Evolutionary conservation across 1,139 yeast genomes (phyloP).

Genomic region (Debaryomyces nepalensis): DNA sequence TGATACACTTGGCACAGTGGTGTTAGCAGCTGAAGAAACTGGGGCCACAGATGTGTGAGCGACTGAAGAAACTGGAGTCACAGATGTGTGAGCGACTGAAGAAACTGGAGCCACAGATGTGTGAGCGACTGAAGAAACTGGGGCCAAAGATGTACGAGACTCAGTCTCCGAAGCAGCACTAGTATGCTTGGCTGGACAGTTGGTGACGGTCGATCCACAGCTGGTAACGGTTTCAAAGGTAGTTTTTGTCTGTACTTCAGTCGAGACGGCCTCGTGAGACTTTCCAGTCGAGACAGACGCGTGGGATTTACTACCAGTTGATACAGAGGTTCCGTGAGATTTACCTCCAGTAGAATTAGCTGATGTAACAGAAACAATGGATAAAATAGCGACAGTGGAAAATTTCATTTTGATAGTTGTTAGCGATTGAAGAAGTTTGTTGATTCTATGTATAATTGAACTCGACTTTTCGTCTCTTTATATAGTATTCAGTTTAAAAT

Average conservation of each 20-base stretch:
- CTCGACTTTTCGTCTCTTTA: neutral
- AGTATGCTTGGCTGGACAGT: conserved; percentile 31
- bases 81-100: neutral
- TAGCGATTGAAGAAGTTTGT: conserved; percentile 3
- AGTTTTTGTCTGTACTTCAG: conserved; percentile 26
- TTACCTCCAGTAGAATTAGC: conserved; percentile 14
- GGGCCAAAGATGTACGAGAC: conserved; percentile 8
- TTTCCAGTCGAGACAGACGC: too few species aligned
- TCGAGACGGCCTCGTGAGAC: conserved; percentile 26
- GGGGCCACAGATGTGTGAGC: neutral
- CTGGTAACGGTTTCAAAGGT: conserved; percentile 37
- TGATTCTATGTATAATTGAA: neutral
- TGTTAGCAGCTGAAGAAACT: conserved; percentile 8
- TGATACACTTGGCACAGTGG: conserved; percentile 23
- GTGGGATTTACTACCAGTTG: too few species aligned
- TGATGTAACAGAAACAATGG: conserved; percentile 17
- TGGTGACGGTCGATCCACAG: conserved; percentile 32
- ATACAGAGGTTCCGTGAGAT: conserved; percentile 22
- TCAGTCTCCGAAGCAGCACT: conserved; percentile 14
- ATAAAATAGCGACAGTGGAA: conserved; percentile 6
- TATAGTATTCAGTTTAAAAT: neutral
- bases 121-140: conserved; percentile 5
- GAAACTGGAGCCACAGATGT: conserved; percentile 12
- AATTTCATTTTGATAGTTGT: conserved; percentile 8
- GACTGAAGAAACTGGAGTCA: neutral